phyloP scores from a whole-genome alignment of 805 yeast genomes.

The Zygotorulaspora florentina region DNA sequence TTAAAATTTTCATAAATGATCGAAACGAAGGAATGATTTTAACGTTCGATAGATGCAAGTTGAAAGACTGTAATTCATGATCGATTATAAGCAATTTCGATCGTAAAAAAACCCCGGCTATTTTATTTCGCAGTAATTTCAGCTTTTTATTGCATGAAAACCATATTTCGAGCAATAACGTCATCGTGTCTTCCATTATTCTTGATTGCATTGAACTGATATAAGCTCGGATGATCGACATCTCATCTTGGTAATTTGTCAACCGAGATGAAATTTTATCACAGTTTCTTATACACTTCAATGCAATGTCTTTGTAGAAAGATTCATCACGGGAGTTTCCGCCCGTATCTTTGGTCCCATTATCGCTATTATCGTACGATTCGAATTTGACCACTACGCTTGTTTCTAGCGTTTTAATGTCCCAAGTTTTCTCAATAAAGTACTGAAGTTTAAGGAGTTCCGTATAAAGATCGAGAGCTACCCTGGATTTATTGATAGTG shows the following conservation, averaged over 20 bases:
- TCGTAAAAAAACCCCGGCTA: constrained; percentile 58
- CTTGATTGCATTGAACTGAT: constrained; percentile 36
- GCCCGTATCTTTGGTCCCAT: background rate
- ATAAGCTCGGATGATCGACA: constrained; percentile 16
- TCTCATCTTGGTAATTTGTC: constrained; percentile 15
- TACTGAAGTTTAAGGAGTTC: constrained; percentile 28
- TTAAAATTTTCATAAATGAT: constrained; percentile 52
- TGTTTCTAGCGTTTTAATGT: constrained; percentile 29
- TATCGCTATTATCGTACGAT: constrained; percentile 7
- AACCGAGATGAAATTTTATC: constrained; percentile 32
- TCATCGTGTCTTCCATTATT: constrained; percentile 45
- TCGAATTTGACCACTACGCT: constrained; percentile 29
- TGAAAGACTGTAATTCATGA: constrained; percentile 48
- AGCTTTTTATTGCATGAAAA: constrained; percentile 18
- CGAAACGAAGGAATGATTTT: constrained; percentile 43
- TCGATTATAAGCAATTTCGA: constrained; percentile 63
- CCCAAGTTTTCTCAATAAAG: constrained; percentile 33
- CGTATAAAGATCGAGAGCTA: constrained; percentile 26
- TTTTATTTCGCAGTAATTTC: constrained; percentile 36
- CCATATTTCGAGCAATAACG: constrained; percentile 30
- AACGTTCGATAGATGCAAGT: constrained; percentile 26
- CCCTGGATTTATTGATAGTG: constrained; percentile 25
- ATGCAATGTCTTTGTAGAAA: constrained; percentile 52
- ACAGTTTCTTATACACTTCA: constrained; percentile 50
- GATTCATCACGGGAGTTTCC: constrained; percentile 19